Evolutionary conservation across 2,329 filamentous ascomycete genomes (phyloP).

Genomic region (Aspergillus pseudonomiae): DNA sequence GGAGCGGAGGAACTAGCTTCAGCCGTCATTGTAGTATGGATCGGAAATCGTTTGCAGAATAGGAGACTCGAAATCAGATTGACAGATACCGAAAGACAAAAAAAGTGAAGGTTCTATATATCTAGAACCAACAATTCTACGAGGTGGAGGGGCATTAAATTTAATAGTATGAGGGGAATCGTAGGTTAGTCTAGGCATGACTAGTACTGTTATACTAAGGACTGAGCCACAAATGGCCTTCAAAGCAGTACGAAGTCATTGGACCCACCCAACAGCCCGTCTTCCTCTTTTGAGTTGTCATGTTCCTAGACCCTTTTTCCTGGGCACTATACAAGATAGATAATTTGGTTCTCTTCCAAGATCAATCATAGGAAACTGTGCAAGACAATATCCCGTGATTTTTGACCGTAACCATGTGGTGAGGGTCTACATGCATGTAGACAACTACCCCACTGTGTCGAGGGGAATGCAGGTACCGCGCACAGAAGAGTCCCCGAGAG

Average conservation of each 20-base stretch:
- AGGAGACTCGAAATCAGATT: not conserved
- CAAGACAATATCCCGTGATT: not conserved
- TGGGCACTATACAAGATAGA: not conserved
- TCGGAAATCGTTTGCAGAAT: not conserved
- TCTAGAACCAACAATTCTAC: not conserved
- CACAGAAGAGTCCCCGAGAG: not conserved
- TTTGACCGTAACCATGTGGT: not conserved
- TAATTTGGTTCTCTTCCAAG: not conserved
- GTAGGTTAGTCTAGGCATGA: not conserved
- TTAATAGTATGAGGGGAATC: conserved; percentile 3
- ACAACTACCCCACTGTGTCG: not conserved
- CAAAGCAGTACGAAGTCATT: not conserved
- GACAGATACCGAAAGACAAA: not conserved
- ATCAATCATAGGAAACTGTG: not conserved
- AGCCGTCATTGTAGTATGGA: conserved; percentile 10
- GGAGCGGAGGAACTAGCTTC: conserved; percentile 6
- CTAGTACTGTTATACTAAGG: not conserved
- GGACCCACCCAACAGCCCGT: not conserved
- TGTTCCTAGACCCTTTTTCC: not conserved
- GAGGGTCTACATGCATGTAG: not conserved
- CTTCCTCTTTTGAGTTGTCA: not conserved
- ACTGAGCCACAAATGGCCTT: not conserved
- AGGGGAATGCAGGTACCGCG: not conserved
- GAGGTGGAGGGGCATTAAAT: not conserved
- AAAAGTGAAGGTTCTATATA: not conserved